Base-by-base conservation (phyloP, 148 eudicot genomes). In the Cornus suecica region DNA sequence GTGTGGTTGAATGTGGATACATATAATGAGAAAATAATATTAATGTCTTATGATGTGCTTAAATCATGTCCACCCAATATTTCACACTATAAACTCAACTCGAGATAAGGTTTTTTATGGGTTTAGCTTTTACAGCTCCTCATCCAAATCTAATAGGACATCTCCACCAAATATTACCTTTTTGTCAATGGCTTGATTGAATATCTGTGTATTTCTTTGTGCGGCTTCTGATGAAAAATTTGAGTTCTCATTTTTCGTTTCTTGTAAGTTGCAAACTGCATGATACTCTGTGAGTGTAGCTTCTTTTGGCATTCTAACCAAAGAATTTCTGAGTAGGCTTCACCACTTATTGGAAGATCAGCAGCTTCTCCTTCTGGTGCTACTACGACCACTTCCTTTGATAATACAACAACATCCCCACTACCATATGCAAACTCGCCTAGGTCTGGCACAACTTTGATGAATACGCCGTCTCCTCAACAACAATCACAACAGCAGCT, bases 401-500 rank as follows among this genome's bases (percentile, higher is more conserved):
- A 96, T 68, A 96, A 88, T 82, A 86, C 94, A 11, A 78, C 93
- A 58, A 81, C 98, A 32, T 93, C 99, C 52, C 99, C 99, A 13
- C 76, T 93, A 54, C 91, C 85, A 56, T 91, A 96, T 85, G 92
- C 93, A 79, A 93, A 93, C 71, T 96, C 99, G 28, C 99, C 99
- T 25, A 93, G 99, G 78, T 93, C 99, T 78, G 90, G 89, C 77
- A 77, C 94, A 61, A 90, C 74, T 75, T 84, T 91, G 87, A 90
- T 89, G 93, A 91, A 93, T 81, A 90, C 92, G 73, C 98, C 97
- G 51, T 93, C 98, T 69, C 97, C 99, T 71, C 98, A 91, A 83
- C 99, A 92, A 80, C 98, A 91, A 71, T 60, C 87, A 68, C 89
- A 77, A 14, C 86, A 81, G 66, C 88, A 83, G 64, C 86, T 76